These are phyloP conservation scores for Termitomyces sp. DNA, from an alignment of 768 basidiomycete species.

Conservation along the genomic window DNA sequence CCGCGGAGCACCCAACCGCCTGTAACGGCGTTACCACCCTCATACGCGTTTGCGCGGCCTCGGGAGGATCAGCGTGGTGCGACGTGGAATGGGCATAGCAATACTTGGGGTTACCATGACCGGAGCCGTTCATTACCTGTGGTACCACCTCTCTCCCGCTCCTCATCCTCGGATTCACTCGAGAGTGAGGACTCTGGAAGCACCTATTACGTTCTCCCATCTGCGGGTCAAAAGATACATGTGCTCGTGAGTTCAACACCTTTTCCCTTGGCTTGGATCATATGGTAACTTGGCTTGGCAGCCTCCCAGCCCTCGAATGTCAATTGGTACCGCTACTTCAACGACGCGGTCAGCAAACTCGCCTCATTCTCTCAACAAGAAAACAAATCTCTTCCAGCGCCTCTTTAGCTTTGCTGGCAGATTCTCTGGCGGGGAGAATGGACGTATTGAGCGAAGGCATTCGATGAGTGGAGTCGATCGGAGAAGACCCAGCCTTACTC, in stretches of 20 bases:
- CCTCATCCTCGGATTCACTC: slow-evolving; percentile 32
- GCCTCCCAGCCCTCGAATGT: slow-evolving; percentile 39
- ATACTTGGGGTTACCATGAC: slow-evolving; percentile 18
- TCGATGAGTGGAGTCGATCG: slow-evolving; percentile 33
- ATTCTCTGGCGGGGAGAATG: slow-evolving; percentile 30
- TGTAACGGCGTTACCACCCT: slow-evolving; percentile 26
- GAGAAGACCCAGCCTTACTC: slow-evolving; percentile 13
- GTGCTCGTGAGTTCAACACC: slow-evolving; percentile 52
- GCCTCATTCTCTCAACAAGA: slow-evolving; percentile 42
- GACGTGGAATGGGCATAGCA: slow-evolving; percentile 14
- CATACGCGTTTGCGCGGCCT: slow-evolving; percentile 27
- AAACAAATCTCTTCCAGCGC: slow-evolving; percentile 53
- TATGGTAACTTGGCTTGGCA: slow-evolving; percentile 12
- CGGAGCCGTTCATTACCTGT: slow-evolving; percentile 19
- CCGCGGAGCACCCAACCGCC: slow-evolving; percentile 27
- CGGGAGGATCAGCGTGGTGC: slow-evolving; percentile 22
- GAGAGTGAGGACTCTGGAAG: slow-evolving; percentile 54
- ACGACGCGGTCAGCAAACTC: slow-evolving; percentile 52
- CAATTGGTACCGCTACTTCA: slow-evolving; percentile 54
- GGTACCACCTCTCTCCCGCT: slow-evolving; percentile 17
- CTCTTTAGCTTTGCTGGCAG: slow-evolving; percentile 47
- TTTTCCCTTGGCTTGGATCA: not conserved
- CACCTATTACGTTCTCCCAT: slow-evolving; percentile 71
- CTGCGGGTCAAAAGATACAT: slow-evolving; percentile 69
- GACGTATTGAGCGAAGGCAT: slow-evolving; percentile 43